Base-by-base conservation (phyloP, 2,329 filamentous ascomycete species). In the Neofusicoccum cordaticola region DNA sequence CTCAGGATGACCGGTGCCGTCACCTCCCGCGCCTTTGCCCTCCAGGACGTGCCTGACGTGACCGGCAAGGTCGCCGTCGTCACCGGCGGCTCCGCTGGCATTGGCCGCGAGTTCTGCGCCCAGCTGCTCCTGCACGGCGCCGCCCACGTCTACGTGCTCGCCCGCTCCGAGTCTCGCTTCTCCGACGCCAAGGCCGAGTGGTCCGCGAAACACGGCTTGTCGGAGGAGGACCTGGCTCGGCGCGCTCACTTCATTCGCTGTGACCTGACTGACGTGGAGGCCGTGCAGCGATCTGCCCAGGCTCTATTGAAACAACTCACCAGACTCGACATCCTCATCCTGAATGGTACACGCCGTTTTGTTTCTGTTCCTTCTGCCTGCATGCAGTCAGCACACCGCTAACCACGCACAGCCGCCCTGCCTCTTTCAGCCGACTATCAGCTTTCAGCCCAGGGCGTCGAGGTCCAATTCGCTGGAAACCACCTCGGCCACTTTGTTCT, bases 31-130 rank as follows among this genome's bases (percentile, higher is more conserved):
- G 67, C 69, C 34, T 76, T 75, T 61, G 69, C 67, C 7, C 66
- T 76, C 34, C 39, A 67, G 9, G 69, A 75, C 12, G 69, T 67
- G 8, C 72, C 73, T 11, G 56, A 66, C 12, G 60, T 76, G 35
- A 60, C 70, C 39, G 72, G 68, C 6, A 70, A 71, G 60, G 68
- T 74, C 5, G 72, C 72, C 4, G 68, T 76, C 31, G 67, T 77
- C 17, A 76, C 73, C 65, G 73, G 73, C 63, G 73, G 71, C 7
- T 69, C 74, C 56, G 68, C 71, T 48, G 74, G 74, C 37, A 71
- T 75, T 31, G 74, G 73, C 45, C 68, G 70, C 70, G 75, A 75
- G 61, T 73, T 75, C 52, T 72, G 68, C 15, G 65, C 71, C 2
- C 70, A 74, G 52, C 67, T 76, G 17, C 73, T 77, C 15, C 58